Base-by-base conservation (phyloP, 2,329 filamentous ascomycete genomes). In the Claviceps monticola region DNA sequence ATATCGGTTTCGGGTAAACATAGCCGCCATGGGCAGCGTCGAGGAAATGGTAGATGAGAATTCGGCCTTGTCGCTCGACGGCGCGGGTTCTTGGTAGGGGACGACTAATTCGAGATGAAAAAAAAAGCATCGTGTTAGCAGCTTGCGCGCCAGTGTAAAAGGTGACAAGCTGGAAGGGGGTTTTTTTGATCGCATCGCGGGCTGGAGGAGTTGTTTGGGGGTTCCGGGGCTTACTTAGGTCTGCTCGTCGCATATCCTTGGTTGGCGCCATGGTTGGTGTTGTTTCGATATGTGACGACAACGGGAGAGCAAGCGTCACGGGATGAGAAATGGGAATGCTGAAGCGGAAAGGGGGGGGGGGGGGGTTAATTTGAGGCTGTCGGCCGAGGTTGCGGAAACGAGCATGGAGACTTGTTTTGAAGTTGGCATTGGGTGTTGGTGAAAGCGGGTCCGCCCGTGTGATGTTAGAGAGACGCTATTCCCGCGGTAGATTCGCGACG, bases 21-120 rank as follows among this genome's bases (percentile, higher is more conserved):
- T 94, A 57, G 90, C 90, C 53, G 88, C 89, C 91, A 96, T 96
- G 54, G 91, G 91, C 64, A 97, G 74, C 38, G 90, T 94, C 63
- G 84, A 91, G 29, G 77, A 73, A 51, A 83, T 63, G 29, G 75
- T 88, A 68, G 85, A 84, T 50, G 80, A 74, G 67, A 95, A 78
- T 63, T 95, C 89, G 57, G 78, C 72, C 56, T 73, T 61, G 19
- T 79, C 76, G 62, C 76, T 78, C 61, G 83, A 81, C 60, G 79
- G 73, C 48, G 76, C 73, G 44, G 88, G 88, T 60, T 85, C 84
- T 68, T 88, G 81, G 68, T 93, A 96, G 55, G 90, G 90, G 60
- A 96, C 86, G 65, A 90, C 90, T 96, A n/a, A 9, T 65, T 48
- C 45, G 50, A 6, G 38, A n/a, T n/a, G n/a, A n/a, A 17, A 39